These are phyloP conservation scores for Arabidopsis thaliana DNA, from an alignment of 345 rosid species.

Conservation along the genomic window DNA sequence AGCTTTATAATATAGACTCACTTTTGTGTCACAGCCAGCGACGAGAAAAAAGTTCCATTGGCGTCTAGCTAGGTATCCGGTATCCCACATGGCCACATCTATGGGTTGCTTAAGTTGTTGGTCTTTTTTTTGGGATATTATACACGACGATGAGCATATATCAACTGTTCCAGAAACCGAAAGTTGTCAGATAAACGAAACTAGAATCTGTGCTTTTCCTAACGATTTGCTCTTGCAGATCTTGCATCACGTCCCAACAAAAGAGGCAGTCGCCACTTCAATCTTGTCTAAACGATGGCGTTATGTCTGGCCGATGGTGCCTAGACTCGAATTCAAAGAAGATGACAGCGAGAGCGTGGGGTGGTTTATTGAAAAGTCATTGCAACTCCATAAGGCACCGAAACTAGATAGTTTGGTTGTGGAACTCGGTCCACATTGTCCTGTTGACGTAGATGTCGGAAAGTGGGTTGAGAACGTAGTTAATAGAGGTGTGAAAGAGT, in stretches of 20 bases:
- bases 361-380: constrained; percentile 2
- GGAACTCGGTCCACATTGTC: not conserved
- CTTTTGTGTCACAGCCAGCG: too few relatives aligned
- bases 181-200: constrained; percentile 15
- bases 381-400: constrained; percentile 26
- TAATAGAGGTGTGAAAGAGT: not conserved
- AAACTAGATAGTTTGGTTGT: not conserved
- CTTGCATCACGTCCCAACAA: not conserved
- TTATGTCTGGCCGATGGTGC: constrained; percentile 8
- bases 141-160: not conserved
- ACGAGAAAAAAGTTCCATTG: too few relatives aligned
- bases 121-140: too few relatives aligned
- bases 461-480: constrained; percentile 11
- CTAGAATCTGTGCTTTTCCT: not conserved
- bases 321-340: not conserved
- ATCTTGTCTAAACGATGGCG: constrained; percentile 29
- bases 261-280: constrained; percentile 11
- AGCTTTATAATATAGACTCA: too few relatives aligned
- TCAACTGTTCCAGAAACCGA: not conserved
- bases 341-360: constrained; percentile 3
- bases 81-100: too few relatives aligned
- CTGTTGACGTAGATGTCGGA: not conserved
- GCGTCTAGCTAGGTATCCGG: too few relatives aligned
- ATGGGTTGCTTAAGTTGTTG: too few relatives aligned
- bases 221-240: constrained; percentile 17